Evolutionary conservation across 495 filamentous ascomycete genomes (phyloP), one percentile per base, ranked within the genome.

Genomic region (Apodospora peruviana): DNA sequence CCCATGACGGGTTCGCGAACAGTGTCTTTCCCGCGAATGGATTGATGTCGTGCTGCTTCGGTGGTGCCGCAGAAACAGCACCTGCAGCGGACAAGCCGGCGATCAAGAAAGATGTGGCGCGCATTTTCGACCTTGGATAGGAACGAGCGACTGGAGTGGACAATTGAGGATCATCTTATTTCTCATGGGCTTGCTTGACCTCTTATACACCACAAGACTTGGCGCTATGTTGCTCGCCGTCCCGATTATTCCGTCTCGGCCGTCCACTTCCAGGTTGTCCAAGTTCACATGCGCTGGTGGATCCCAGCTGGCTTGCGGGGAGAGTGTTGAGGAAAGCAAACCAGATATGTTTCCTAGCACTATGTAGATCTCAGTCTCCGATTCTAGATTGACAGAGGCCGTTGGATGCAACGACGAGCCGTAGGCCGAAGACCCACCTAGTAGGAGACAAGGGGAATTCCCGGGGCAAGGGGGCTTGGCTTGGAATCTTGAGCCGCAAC

Each of bases 1-100:
- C 67, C 57, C 81, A 81, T 54, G 61, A 67, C 3, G 73, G 64
- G 65, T 81, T 81, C 41, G 69, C 76, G 47, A 77, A 82, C 29
- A 71, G 70, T 22, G 74, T 58, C 51, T 77, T 75, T 23, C 76
- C 76, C 8, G 58, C 53, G 53, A 79, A 80, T 0, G 77, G 78
- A 55, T 82, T 82, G 34, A 43, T 21, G 38, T 43, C 44, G 25
- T 7, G 7, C 18, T 11, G 8, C 39, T 22, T 22, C 19, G n/a
- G n/a, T 5, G 49, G 49, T 1, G 25, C 17, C 18, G 44, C 50
- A 11, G 43, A 19, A 19, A 52, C 50, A 37, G 38, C 50, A 17
- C 50, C 45, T 12, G 39, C 50, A 14, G 50, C 50, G 38, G 50
- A 43, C 21, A 53, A 39, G 37, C 44, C 45, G 4, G 44, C 39